These are phyloP conservation scores for Claviceps sp. DNA, from an alignment of 2,329 filamentous ascomycete genomes.

Conservation along the genomic window DNA sequence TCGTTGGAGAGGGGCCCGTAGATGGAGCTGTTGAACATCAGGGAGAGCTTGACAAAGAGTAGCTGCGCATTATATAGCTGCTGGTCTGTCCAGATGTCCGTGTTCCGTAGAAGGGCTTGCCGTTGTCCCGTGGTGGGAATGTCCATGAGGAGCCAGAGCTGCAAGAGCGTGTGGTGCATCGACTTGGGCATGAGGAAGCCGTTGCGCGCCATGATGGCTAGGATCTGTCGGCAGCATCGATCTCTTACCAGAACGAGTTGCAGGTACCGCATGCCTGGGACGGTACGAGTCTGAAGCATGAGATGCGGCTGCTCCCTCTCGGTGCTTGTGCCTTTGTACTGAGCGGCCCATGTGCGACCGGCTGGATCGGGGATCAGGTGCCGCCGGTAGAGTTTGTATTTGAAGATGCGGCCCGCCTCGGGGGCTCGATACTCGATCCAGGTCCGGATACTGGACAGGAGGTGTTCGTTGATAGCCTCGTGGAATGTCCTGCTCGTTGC, in stretches of 20 bases:
- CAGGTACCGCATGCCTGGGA: slow-evolving; percentile 55
- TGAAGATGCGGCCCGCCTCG: slow-evolving; percentile 43
- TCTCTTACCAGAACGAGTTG: slow-evolving; percentile 51
- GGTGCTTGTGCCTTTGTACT: slow-evolving; percentile 5
- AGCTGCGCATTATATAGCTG: slow-evolving; percentile 50
- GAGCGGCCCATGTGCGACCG: slow-evolving; percentile 24
- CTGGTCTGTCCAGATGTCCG: slow-evolving; percentile 38
- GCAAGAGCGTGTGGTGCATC: slow-evolving; percentile 38
- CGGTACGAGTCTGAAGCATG: slow-evolving; percentile 26
- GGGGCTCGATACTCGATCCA: slow-evolving; percentile 42
- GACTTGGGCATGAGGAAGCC: slow-evolving; percentile 42
- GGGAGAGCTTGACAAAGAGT: slow-evolving; percentile 59
- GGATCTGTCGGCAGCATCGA: slow-evolving; percentile 44
- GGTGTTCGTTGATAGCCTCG: slow-evolving; percentile 42
- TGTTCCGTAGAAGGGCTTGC: slow-evolving; percentile 37
- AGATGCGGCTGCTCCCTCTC: slow-evolving; percentile 4
- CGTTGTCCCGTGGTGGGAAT: slow-evolving; percentile 43
- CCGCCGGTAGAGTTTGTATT: slow-evolving; percentile 43
- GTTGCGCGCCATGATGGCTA: slow-evolving; percentile 43
- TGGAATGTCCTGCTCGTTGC: slow-evolving; percentile 51
- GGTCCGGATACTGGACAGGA: slow-evolving; percentile 42
- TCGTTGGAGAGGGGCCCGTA: slow-evolving; percentile 35
- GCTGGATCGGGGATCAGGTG: slow-evolving; percentile 49
- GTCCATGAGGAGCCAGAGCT: slow-evolving; percentile 65
- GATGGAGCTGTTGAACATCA: slow-evolving; percentile 53